These are phyloP conservation scores for Exsudoporus floridanus DNA, from an alignment of 1,284 basidiomycete species.

Conservation along the genomic window DNA sequence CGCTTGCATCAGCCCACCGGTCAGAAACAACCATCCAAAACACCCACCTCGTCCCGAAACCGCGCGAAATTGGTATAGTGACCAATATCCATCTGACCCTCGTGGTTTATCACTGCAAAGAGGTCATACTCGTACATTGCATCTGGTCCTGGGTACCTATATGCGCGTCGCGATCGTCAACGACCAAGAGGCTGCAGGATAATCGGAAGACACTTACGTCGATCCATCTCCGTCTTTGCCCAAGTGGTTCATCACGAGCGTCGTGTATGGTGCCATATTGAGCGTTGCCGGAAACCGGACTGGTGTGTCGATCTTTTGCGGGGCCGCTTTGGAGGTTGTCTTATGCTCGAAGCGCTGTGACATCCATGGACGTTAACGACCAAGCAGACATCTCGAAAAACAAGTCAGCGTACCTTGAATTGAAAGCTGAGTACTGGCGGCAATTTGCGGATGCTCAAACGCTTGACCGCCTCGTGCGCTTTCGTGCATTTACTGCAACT, in stretches of 20 bases:
- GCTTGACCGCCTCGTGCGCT: constrained; percentile 75
- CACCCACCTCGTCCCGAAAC: constrained; percentile 65
- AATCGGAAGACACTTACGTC: constrained; percentile 34
- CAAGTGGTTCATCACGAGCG: constrained; percentile 50
- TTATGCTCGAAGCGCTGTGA: constrained; percentile 89
- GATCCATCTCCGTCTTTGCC: constrained; percentile 43
- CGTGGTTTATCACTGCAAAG: constrained; percentile 92
- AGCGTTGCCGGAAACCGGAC: constrained; percentile 83
- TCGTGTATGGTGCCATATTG: constrained; percentile 88
- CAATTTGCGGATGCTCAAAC: constrained; percentile 80
- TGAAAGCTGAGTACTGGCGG: constrained; percentile 94
- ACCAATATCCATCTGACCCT: constrained; percentile 92
- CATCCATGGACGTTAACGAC: neutral
- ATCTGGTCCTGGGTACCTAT: constrained; percentile 54
- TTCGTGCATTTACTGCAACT: constrained; percentile 73
- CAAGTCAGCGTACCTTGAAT: constrained; percentile 69
- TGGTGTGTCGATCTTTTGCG: constrained; percentile 83
- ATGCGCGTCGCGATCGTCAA: neutral
- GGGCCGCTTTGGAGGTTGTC: constrained; percentile 62
- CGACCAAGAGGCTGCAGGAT: neutral
- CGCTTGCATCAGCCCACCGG: neutral
- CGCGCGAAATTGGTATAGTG: constrained; percentile 89
- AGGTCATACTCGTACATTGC: constrained; percentile 88
- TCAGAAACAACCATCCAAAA: too few species aligned
- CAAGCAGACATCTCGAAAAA: neutral